Evolutionary conservation across 2,329 filamentous ascomycete species (phyloP), one percentile per base, ranked within the genome.

Genomic region (Pestalotiopsis sp.): DNA sequence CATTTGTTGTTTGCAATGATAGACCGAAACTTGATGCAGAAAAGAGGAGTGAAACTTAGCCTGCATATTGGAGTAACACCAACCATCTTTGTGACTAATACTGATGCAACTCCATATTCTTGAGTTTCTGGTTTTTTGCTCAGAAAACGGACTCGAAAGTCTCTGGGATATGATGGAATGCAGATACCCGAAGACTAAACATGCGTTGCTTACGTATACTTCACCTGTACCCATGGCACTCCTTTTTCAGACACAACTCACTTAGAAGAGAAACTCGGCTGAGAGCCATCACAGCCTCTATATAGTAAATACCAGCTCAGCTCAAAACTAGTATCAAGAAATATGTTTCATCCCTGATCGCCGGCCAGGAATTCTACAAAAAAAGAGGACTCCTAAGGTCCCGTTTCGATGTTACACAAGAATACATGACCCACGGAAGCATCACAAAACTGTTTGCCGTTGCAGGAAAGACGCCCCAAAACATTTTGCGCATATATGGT

Each of bases 301-400:
- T 45, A 45, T 2, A 36, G 2, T 36, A 36, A 9, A 36, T 9
- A 2, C 9, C 6, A 36, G 31, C 31, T 36, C 31, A 36, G 6
- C 6, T 31, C 27, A 14, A 52, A n/a, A 20, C 20, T 3, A 6
- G 4, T 7, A 52, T 23, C 45, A n/a, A 52, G 45, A 9, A n/a
- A 4, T n/a, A 17, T 9, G 1, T 0, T 9, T 52, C 2, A 52
- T 20, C 1, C 6, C 6, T 9, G 2, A 4, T 23, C 1, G 20
- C 1, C n/a, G 14, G 17, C 45, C 2, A 11, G 17, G 5, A 52
- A 6, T n/a, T 52, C 45, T n/a, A 20, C 20, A 17, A 52, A 9
- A n/a, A 2, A 52, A 9, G 11, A 52, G 45, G 3, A 9, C 9
- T 6, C 14, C 4, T 3, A 52, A n/a, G n/a, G 31, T 36, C 31